phyloP scores from a whole-genome alignment of 2,329 filamentous ascomycete species.

The Clonostachys sp. region DNA sequence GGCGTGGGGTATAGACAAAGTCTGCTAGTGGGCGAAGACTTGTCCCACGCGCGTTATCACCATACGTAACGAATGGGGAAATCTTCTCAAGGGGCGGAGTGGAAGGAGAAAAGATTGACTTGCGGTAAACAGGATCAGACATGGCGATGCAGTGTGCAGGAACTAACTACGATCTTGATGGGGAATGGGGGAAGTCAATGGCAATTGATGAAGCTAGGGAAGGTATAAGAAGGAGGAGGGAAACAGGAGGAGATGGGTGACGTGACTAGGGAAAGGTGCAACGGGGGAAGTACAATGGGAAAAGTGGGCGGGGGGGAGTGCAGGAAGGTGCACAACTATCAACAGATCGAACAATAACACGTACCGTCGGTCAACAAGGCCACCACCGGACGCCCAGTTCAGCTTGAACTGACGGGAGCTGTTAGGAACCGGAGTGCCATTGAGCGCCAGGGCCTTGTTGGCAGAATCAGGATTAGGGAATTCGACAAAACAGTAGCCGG shows the following conservation, averaged over 20 bases:
- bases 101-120: not conserved
- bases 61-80: too few relatives aligned
- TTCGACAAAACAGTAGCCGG: constrained; percentile 98
- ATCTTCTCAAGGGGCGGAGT: too few relatives aligned
- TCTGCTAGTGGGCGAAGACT: too few relatives aligned
- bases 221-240: not conserved
- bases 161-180: not conserved
- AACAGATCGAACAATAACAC: constrained; percentile 12
- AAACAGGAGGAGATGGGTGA: not conserved
- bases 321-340: not conserved
- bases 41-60: too few relatives aligned
- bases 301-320: not conserved
- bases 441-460: constrained; percentile 84
- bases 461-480: constrained; percentile 80
- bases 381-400: constrained; percentile 98
- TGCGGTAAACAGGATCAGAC: not conserved
- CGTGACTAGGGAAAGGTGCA: not conserved
- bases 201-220: not conserved
- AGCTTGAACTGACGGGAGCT: constrained; percentile 95
- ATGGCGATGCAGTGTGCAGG: not conserved
- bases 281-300: not conserved
- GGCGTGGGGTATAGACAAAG: too few relatives aligned
- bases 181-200: not conserved
- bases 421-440: constrained; percentile 87
- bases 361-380: constrained; percentile 87